Conservation (phyloP, 768 basidiomycete species). For the Hysterangium stoloniferum region DNA sequence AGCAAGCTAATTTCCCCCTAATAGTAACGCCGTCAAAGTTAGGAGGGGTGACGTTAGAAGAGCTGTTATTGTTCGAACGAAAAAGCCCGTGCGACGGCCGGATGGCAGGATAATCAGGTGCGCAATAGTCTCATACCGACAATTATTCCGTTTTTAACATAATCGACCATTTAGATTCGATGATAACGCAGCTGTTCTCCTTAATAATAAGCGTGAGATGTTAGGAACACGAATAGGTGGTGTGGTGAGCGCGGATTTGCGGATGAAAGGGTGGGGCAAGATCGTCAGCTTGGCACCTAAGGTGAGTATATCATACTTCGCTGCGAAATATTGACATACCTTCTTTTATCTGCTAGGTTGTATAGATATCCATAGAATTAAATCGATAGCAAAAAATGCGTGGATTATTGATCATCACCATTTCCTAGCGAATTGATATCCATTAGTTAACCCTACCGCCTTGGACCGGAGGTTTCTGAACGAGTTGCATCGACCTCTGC, state of each 20-base stretch:
- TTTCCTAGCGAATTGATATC: too few relatives aligned
- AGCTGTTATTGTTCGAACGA: constrained; percentile 92
- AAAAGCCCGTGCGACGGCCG: constrained; percentile 74
- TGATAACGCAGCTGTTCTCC: constrained; percentile 89
- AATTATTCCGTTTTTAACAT: background rate
- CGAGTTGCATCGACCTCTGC: too few relatives aligned
- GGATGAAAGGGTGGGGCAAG: constrained; percentile 92
- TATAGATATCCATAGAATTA: too few relatives aligned
- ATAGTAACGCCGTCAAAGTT: constrained; percentile 72
- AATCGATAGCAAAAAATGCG: too few relatives aligned
- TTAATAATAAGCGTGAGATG: constrained; percentile 96
- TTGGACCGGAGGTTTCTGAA: too few relatives aligned
- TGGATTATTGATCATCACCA: too few relatives aligned
- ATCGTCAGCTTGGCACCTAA: constrained; percentile 88
- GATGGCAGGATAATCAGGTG: constrained; percentile 70
- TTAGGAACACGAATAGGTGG: constrained; percentile 91
- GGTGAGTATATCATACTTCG: too few relatives aligned
- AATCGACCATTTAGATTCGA: too few relatives aligned
- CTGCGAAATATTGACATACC: too few relatives aligned
- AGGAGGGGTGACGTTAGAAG: constrained; percentile 90
- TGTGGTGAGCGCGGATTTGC: constrained; percentile 84
- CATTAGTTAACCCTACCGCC: too few relatives aligned
- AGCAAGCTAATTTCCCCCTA: constrained; percentile 12
- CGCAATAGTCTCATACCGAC: background rate
- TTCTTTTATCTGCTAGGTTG: too few relatives aligned